Base-by-base conservation (phyloP, 2,329 filamentous ascomycete genomes). In the Botrytis elliptica region DNA sequence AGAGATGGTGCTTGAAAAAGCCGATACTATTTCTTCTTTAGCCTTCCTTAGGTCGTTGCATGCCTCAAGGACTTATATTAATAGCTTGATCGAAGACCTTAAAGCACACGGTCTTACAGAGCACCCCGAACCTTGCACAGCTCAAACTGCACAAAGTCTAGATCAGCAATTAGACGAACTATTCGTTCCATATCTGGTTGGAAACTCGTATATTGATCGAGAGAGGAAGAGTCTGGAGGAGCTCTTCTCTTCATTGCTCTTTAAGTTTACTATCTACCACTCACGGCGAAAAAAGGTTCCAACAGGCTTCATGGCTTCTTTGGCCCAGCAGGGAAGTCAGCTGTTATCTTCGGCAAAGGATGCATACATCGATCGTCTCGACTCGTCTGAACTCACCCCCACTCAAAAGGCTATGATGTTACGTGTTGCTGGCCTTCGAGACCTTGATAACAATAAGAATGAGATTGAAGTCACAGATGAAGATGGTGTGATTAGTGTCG, bases 211-310 rank as follows among this genome's bases (percentile, higher is more conserved):
- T 77, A 92, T 93, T 74, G 91, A 92, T 73, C 86, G 90, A 74
- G 91, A 93, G 80, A 88, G 85, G 79, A 90, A 86, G 82, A 92
- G 88, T 74, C 83, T 96, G 67, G 93, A 95, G 80, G 93, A 95
- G 81, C 84, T 95, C 76, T 94, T 97, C 83, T 95, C 94, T 72
- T 97, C 96, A 0, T 84, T 99, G 71, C 88, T 98, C 7, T 97
- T 99, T 88, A 97, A 97, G 79, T 99, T 96, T 80, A 97, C 94
- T 25, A 92, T 97, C n/a, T 98, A 95, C 81, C 96, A 99, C 82
- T 94, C 92, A 0, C 86, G 91, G 74, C 88, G 94, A 76, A 95
- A 97, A 82, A 98, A 97, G 85, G 91, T 92, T 40, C 92, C 95
- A 1, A 94, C 93, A 0, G 94, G 94, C 0, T 98, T 98, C 82